These are phyloP conservation scores for Silene uniflora DNA, from an alignment of 148 eudicot genomes.

Conservation along the genomic window DNA sequence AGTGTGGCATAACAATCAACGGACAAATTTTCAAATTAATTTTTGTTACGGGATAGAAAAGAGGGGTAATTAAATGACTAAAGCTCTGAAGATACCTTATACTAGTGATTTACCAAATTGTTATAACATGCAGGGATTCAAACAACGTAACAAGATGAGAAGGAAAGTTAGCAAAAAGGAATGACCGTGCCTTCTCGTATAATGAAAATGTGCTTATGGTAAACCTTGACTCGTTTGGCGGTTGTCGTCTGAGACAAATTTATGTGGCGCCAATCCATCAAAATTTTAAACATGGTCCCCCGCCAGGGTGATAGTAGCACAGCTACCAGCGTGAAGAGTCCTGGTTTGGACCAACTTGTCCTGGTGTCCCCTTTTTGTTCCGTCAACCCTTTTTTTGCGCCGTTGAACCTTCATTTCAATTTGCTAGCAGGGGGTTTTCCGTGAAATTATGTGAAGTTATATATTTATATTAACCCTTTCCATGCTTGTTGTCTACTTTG, in stretches of 20 bases:
- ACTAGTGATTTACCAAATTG: background rate
- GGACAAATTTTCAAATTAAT: background rate
- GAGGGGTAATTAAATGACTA: background rate
- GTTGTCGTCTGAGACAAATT: background rate
- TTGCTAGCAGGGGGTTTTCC: background rate
- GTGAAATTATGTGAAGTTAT: no score
- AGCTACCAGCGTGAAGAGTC: background rate
- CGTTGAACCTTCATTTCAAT: background rate
- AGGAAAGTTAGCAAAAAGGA: slow-evolving; percentile 17
- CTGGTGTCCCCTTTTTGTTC: background rate
- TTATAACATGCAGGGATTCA: slow-evolving; percentile 25
- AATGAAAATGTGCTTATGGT: background rate
- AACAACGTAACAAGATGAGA: slow-evolving; percentile 14
- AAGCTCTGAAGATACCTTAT: background rate
- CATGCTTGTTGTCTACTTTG: no score
- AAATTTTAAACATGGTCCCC: background rate
- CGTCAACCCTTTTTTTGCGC: background rate
- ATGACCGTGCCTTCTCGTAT: background rate
- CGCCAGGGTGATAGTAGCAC: background rate
- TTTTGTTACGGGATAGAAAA: background rate
- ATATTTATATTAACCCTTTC: no score
- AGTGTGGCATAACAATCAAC: background rate
- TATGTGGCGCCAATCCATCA: background rate
- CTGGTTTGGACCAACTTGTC: background rate
- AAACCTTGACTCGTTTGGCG: background rate